phyloP scores from a whole-genome alignment of 306 rosid species.

The Prunus armeniaca region DNA sequence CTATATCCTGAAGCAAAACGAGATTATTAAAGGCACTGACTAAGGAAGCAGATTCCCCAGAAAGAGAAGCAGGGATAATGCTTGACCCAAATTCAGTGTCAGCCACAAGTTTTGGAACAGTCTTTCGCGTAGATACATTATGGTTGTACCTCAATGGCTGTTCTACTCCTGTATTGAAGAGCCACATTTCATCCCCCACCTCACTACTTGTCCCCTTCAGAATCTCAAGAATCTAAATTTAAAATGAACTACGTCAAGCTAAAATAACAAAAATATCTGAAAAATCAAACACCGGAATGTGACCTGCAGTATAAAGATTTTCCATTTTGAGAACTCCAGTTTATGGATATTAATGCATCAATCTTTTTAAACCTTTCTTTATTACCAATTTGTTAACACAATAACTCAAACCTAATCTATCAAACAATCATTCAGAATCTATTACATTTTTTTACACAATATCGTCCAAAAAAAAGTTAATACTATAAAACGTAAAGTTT shows the following conservation, averaged over 20 bases:
- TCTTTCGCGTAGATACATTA: conserved; percentile 36
- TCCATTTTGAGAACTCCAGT: neutral
- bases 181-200: conserved; percentile 65
- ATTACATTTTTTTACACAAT: neutral
- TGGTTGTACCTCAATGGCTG: conserved; percentile 38
- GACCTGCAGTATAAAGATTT: neutral
- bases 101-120: conserved; percentile 30
- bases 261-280: conserved; percentile 22
- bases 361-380: neutral
- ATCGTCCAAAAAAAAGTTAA: neutral
- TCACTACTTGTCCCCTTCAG: conserved; percentile 54
- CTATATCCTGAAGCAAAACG: conserved; percentile 68
- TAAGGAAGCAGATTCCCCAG: conserved; percentile 56
- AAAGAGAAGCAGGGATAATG: conserved; percentile 50
- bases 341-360: neutral
- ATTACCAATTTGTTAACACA: neutral
- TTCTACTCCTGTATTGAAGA: conserved; percentile 46
- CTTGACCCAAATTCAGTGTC: conserved; percentile 58
- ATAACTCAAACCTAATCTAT: neutral
- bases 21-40: conserved; percentile 52
- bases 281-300: neutral
- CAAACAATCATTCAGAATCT: neutral
- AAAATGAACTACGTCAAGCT: conserved; percentile 38
- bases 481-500: conserved; percentile 10
- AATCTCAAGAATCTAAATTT: conserved; percentile 63